Evolutionary conservation across 2,329 filamentous ascomycete genomes (phyloP), one percentile per base, ranked within the genome.

Genomic region (Juglanconis sp.): DNA sequence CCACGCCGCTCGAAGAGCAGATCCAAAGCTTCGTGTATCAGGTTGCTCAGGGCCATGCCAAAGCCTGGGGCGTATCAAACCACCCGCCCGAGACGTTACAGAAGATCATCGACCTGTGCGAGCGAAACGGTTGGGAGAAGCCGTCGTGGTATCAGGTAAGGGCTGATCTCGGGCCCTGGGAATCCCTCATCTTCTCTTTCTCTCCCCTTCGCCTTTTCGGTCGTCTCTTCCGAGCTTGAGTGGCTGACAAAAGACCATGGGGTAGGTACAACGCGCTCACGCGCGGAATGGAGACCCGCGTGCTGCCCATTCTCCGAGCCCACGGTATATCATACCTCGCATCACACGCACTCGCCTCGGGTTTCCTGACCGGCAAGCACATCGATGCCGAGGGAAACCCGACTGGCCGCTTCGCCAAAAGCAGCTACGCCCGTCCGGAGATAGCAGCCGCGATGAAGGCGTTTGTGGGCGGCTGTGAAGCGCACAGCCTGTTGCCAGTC

Each of bases 51-150:
- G 71, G 72, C 7, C 67, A 69, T 38, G 72, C 72, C 60, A 69
- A 71, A 34, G 63, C 63, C 67, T 73, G 75, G 65, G 75, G 75
- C 1, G 65, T 78, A 0, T 75, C 74, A 13, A 77, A 77, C 59
- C 69, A 72, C 15, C 60, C 69, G 0, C 65, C 69, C 0, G 59
- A 66, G 4, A 65, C 69, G 17, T 66, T 77, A 1, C 61, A 71
- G 53, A 60, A 70, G 17, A 71, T 71, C 32, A 60, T 76, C 34
- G 63, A 65, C 4, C 63, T 75, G 15, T 73, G 71, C 63, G 72
- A 74, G 24, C 49, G 67, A 47, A 68, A 74, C 3, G 66, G 65
- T 40, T 75, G 70, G 65, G 60, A 66, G n/a, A 74, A 76, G 53
- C 76, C 75, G 0, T 68, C 62, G 5, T 73, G 70, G 57, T 78